Evolutionary conservation across 805 yeast species (phyloP).

Genomic region (Saturnispora kantuleensis): DNA sequence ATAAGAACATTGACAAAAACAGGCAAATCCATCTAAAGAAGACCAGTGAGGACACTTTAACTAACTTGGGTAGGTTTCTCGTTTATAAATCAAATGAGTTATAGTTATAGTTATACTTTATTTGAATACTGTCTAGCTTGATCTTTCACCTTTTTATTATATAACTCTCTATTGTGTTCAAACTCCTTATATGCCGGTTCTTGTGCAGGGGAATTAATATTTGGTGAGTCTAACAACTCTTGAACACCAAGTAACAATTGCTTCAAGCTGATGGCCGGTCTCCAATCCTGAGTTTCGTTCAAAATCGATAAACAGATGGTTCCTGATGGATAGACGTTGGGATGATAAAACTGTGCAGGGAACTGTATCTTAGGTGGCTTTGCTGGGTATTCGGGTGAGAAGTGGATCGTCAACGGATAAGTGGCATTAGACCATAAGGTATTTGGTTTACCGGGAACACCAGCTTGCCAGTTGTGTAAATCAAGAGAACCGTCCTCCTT

Average conservation of each 20-base stretch:
- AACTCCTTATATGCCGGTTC: constrained; percentile 92
- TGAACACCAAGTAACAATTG: constrained; percentile 89
- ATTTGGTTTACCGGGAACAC: constrained; percentile 85
- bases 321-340: constrained; percentile 96
- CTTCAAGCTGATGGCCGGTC: constrained; percentile 89
- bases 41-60: constrained; percentile 55
- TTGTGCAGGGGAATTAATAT: constrained; percentile 95
- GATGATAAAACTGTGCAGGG: constrained; percentile 88
- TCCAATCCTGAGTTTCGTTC: constrained; percentile 96
- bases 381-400: constrained; percentile 90
- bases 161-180: constrained; percentile 53
- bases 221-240: constrained; percentile 81
- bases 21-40: constrained; percentile 45
- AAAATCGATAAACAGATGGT: constrained; percentile 87
- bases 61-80: constrained; percentile 65
- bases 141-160: constrained; percentile 67
- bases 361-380: constrained; percentile 93
- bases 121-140: constrained; percentile 68
- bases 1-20: constrained; percentile 61
- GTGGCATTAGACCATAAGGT: constrained; percentile 90
- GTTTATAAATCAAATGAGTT: constrained; percentile 54
- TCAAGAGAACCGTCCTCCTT: constrained; percentile 76
- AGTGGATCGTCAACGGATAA: constrained; percentile 70
- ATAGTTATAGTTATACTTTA: constrained; percentile 12
- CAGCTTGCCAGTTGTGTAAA: constrained; percentile 84